Conservation (phyloP, 306 rosid species). For the Cucumis hystrix region DNA sequence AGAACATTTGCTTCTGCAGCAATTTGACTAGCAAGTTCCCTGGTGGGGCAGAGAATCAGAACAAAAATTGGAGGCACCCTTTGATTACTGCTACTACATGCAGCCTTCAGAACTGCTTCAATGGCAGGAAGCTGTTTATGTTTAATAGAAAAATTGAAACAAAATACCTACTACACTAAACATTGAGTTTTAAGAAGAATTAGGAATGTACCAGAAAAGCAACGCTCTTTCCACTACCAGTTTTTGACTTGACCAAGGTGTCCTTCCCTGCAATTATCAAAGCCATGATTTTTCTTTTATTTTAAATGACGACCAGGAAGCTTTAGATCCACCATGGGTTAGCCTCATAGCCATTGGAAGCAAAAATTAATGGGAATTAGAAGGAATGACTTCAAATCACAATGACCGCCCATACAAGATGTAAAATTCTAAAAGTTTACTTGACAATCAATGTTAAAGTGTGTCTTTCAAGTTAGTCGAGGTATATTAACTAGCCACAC, state of each 20-base stretch:
- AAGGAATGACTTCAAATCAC: background rate
- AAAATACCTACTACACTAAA: background rate
- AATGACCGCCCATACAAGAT: background rate
- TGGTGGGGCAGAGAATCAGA: conserved; percentile 85
- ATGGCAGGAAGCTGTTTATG: conserved; percentile 97
- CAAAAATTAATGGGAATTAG: background rate
- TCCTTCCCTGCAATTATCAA: conserved; percentile 47
- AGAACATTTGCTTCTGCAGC: conserved; percentile 74
- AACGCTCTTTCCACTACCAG: conserved; percentile 86
- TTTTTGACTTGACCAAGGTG: conserved; percentile 81
- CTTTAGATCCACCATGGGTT: background rate
- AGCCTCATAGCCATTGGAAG: background rate
- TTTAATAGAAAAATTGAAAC: conserved; percentile 22
- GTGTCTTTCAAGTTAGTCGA: background rate
- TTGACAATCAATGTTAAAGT: background rate
- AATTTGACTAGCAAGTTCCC: conserved; percentile 93
- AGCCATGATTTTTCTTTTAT: background rate
- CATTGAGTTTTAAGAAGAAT: conserved; percentile 7
- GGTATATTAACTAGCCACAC: background rate
- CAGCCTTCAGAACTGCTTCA: conserved; percentile 92
- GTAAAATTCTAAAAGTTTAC: background rate
- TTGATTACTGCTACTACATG: conserved; percentile 26
- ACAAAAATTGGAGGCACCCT: conserved; percentile 58
- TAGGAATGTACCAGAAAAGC: conserved; percentile 66
- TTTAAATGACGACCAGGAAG: background rate